Evolutionary conservation across 2,329 filamentous ascomycete genomes (phyloP).

Genomic region (Colletotrichum lentis): DNA sequence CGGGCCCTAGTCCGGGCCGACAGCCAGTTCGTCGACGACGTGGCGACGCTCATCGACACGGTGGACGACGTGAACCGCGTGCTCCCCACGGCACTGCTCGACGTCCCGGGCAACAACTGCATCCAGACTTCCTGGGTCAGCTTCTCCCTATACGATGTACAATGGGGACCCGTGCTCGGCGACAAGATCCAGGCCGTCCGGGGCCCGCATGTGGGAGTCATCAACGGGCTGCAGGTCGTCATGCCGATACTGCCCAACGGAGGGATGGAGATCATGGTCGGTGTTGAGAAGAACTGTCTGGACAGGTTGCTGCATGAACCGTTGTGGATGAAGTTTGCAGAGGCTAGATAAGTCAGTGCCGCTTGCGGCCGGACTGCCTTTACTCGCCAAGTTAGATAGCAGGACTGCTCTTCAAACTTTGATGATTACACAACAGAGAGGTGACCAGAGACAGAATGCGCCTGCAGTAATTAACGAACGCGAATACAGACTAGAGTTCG

Average conservation of each 20-base stretch:
- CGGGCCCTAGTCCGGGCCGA: slow-evolving; percentile 45
- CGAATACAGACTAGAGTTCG: too few relatives aligned
- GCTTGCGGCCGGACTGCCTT: too few relatives aligned
- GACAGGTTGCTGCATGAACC: slow-evolving; percentile 45
- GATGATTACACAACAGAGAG: too few relatives aligned
- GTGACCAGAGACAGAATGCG: neutral
- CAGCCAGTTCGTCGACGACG: slow-evolving; percentile 45
- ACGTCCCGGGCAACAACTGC: slow-evolving; percentile 48
- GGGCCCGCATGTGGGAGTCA: slow-evolving; percentile 45
- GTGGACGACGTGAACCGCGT: slow-evolving; percentile 46
- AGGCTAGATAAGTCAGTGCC: neutral
- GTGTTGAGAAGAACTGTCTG: slow-evolving; percentile 45
- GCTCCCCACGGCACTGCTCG: slow-evolving; percentile 47
- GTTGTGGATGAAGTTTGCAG: slow-evolving; percentile 36
- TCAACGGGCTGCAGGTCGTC: slow-evolving; percentile 47
- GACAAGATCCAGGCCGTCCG: slow-evolving; percentile 45
- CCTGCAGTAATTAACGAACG: too few relatives aligned
- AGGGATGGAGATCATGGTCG: slow-evolving; percentile 47
- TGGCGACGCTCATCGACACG: slow-evolving; percentile 45
- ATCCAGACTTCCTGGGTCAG: slow-evolving; percentile 48
- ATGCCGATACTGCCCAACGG: slow-evolving; percentile 46
- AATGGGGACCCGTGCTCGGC: slow-evolving; percentile 46
- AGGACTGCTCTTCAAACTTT: too few relatives aligned
- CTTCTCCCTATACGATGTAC: slow-evolving; percentile 46
- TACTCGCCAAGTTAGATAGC: too few relatives aligned